Evolutionary conservation across 1,284 basidiomycete species (phyloP).

Genomic region (Bjerkandera adusta): DNA sequence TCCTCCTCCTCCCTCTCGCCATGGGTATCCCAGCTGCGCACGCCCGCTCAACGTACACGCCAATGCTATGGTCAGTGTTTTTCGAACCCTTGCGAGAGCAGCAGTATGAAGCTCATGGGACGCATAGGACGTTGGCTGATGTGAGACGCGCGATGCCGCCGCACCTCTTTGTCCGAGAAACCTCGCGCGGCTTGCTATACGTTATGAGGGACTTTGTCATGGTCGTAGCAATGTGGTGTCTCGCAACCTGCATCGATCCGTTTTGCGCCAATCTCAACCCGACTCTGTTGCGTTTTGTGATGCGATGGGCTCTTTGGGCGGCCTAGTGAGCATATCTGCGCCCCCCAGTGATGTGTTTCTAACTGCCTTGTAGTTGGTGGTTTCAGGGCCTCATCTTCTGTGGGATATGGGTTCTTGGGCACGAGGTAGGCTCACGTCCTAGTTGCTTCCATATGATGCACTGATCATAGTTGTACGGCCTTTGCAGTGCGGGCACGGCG

Average conservation of each 20-base stretch:
- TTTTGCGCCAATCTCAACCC: background rate
- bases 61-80: no score
- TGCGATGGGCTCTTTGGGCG: constrained; percentile 31
- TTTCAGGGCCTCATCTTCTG: constrained; percentile 59
- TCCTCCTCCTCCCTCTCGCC: no score
- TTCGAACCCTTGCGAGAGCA: no score
- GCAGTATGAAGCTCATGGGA: no score
- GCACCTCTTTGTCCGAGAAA: constrained; percentile 31
- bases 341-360: background rate
- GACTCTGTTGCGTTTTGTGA: constrained; percentile 22
- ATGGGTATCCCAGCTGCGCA: no score
- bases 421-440: constrained; percentile 45
- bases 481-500: constrained; percentile 29
- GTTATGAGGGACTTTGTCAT: constrained; percentile 43
- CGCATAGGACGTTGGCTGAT: constrained; percentile 26
- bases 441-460: background rate
- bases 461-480: background rate
- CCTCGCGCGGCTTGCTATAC: constrained; percentile 23
- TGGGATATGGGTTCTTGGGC: constrained; percentile 62
- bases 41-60: no score
- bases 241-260: constrained; percentile 44
- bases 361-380: constrained; percentile 46
- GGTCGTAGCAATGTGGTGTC: constrained; percentile 41
- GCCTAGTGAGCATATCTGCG: constrained; percentile 23
- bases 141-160: constrained; percentile 54